Conservation (phyloP, 176 grass and related monocot genomes). For the Bothriochloa decipiens region DNA sequence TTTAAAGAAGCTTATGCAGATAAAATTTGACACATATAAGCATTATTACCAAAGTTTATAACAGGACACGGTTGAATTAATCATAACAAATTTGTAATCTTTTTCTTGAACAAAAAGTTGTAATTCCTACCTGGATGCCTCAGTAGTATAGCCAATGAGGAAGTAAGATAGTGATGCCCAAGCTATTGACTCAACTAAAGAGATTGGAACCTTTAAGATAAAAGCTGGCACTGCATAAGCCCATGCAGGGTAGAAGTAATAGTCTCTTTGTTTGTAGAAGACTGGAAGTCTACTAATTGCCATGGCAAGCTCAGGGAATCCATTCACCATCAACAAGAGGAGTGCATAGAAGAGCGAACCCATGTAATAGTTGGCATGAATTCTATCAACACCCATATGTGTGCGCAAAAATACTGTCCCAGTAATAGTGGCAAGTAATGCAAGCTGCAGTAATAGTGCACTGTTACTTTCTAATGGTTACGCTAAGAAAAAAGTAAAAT, state of each 20-base stretch:
- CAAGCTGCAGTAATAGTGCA: conserved; percentile 53
- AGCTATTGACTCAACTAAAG: conserved; percentile 64
- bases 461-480: neutral
- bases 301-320: conserved; percentile 76
- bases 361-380: conserved; percentile 75
- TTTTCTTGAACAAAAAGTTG: neutral
- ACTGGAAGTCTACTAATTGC: conserved; percentile 64
- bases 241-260: conserved; percentile 87
- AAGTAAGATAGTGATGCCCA: conserved; percentile 88
- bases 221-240: conserved; percentile 77
- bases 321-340: conserved; percentile 70
- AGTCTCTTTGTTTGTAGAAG: conserved; percentile 83
- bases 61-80: neutral
- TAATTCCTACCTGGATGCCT: conserved; percentile 63
- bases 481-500: neutral
- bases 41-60: neutral
- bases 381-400: conserved; percentile 53
- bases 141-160: conserved; percentile 77
- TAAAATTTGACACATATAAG: neutral
- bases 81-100: conserved; percentile 25
- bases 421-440: conserved; percentile 55
- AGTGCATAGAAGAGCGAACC: conserved; percentile 76
- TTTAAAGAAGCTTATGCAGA: neutral
- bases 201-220: conserved; percentile 74
- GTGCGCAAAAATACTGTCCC: conserved; percentile 72